A percentile compares a stretch with the other conserved stretches of the same genome.
phyloP scores from a whole-genome alignment of 345 rosid genomes.

The Luvunga scandens region DNA sequence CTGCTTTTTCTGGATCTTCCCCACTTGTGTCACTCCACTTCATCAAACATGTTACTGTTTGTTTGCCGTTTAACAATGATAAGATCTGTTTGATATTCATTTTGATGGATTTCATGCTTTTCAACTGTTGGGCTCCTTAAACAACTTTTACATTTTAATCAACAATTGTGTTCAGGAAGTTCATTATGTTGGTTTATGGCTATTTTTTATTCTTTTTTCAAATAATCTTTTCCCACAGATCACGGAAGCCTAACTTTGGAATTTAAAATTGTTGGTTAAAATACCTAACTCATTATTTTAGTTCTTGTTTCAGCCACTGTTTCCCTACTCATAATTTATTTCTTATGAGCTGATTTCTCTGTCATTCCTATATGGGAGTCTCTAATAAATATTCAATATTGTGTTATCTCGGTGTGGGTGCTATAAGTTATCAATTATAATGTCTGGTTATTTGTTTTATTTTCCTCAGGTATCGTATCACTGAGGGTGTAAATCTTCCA shows the following conservation, averaged over 20 bases:
- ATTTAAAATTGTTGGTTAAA: not conserved
- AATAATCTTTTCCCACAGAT: not conserved
- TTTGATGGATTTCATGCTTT: not conserved
- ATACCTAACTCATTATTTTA: not conserved
- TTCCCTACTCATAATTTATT: not conserved
- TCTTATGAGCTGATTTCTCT: not conserved
- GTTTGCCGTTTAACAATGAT: not conserved
- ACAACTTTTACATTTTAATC: not conserved
- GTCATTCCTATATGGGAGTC: not conserved
- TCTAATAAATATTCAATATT: not conserved
- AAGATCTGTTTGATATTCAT: not conserved
- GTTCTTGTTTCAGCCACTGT: not conserved
- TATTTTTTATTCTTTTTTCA: not conserved
- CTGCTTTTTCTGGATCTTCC: not conserved
- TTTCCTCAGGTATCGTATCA: conserved; percentile 77
- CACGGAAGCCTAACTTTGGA: not conserved
- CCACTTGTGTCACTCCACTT: not conserved
- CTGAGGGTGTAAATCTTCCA: conserved; percentile 98
- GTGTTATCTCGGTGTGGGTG: not conserved
- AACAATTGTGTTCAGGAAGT: not conserved
- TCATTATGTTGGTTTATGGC: not conserved
- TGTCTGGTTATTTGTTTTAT: not conserved
- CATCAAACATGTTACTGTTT: not conserved
- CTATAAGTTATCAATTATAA: not conserved
- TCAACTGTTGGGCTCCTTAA: not conserved